These are phyloP conservation scores for Phenoliferia sp. DNA, from an alignment of 1,284 basidiomycete species.

Conservation along the genomic window DNA sequence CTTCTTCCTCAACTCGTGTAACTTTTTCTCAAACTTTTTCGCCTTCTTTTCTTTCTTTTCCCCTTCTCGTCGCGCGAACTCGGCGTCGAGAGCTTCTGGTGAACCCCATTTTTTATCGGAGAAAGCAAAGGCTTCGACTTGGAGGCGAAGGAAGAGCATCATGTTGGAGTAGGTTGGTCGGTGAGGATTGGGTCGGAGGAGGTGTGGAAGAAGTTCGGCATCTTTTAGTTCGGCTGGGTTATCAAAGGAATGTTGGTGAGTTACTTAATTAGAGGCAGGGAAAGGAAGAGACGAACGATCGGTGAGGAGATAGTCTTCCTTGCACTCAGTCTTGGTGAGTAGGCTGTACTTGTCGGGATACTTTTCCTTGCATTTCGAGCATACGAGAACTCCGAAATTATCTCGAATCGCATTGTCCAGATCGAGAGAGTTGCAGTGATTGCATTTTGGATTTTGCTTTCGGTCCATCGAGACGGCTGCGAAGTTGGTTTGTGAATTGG, in stretches of 20 bases:
- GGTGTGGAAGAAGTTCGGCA: constrained; percentile 83
- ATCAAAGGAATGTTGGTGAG: neutral
- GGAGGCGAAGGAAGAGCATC: constrained; percentile 94
- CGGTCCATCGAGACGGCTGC: constrained; percentile 45
- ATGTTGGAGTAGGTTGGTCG: constrained; percentile 96
- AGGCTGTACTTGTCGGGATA: constrained; percentile 88
- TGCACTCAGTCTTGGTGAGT: constrained; percentile 97
- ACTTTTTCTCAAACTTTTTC: constrained; percentile 83
- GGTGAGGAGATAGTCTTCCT: constrained; percentile 57
- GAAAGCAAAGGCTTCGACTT: constrained; percentile 96
- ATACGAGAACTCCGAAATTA: constrained; percentile 78
- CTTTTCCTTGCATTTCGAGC: constrained; percentile 81
- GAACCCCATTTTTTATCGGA: constrained; percentile 85
- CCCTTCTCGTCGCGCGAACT: constrained; percentile 71
- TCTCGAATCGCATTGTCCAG: constrained; percentile 75
- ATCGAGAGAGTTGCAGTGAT: constrained; percentile 73
- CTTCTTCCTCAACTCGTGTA: constrained; percentile 72
- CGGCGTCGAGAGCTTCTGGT: constrained; percentile 80
- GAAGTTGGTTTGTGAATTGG: neutral
- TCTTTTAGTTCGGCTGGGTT: constrained; percentile 80
- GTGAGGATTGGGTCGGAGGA: constrained; percentile 94
- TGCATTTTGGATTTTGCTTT: constrained; percentile 70
- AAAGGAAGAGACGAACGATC: constrained; percentile 46
- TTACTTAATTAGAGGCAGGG: neutral
- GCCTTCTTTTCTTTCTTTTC: constrained; percentile 89